phyloP scores from a whole-genome alignment of 495 filamentous ascomycete genomes.

The Aspergillus cristatus region DNA sequence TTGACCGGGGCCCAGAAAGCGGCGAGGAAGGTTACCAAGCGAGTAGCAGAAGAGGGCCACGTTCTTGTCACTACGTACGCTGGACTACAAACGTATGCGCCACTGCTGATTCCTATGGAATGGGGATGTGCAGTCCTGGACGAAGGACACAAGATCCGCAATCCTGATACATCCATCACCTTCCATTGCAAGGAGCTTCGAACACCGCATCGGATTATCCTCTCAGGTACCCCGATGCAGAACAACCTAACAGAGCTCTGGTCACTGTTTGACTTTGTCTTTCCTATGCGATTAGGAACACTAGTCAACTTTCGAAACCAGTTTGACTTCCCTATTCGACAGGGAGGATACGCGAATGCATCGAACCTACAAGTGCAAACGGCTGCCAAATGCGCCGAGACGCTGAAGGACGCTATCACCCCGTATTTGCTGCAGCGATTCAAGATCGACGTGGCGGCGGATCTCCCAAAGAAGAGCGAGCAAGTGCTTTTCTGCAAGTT shows the following conservation, averaged over 20 bases:
- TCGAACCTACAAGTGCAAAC: slow-evolving; percentile 88
- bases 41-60: slow-evolving; percentile 80
- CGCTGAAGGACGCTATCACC: slow-evolving; percentile 81
- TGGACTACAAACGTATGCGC: slow-evolving; percentile 77
- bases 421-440: slow-evolving; percentile 88
- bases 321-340: slow-evolving; percentile 85
- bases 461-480: slow-evolving; percentile 90
- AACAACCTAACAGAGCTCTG: slow-evolving; percentile 95
- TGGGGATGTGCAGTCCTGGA: slow-evolving; percentile 95
- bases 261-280: slow-evolving; percentile 95
- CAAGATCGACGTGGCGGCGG: slow-evolving; percentile 87
- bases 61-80: slow-evolving; percentile 92
- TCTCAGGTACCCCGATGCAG: slow-evolving; percentile 95
- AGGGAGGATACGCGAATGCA: slow-evolving; percentile 89
- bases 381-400: slow-evolving; percentile 80
- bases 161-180: slow-evolving; percentile 86
- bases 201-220: slow-evolving; percentile 80
- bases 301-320: slow-evolving; percentile 80
- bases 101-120: slow-evolving; percentile 65
- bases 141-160: slow-evolving; percentile 95
- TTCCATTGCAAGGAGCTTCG: slow-evolving; percentile 86
- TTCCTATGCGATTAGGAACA: slow-evolving; percentile 88
- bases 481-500: slow-evolving; percentile 93
- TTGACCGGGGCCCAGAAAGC: slow-evolving; percentile 46
- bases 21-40: slow-evolving; percentile 68